phyloP scores from a whole-genome alignment of 306 rosid genomes.

The Fragaria iinumae region DNA sequence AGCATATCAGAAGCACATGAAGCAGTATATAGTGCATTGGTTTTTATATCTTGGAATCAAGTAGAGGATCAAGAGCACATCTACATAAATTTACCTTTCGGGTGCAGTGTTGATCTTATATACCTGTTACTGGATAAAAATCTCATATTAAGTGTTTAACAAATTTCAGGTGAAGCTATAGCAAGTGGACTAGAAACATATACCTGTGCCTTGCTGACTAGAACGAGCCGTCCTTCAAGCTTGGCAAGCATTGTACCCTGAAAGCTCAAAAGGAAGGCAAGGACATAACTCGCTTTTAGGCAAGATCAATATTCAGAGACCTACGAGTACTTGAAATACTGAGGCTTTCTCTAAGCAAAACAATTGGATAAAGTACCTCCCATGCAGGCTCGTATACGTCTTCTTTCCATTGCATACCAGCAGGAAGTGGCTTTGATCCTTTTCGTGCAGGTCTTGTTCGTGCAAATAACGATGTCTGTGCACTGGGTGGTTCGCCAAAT shows the following conservation, averaged over 20 bases:
- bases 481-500: not conserved
- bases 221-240: not conserved
- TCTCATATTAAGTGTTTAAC: not conserved
- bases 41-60: not conserved
- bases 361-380: conserved; percentile 11
- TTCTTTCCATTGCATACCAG: not conserved
- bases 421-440: not conserved
- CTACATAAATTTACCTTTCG: not conserved
- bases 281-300: not conserved
- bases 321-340: not conserved
- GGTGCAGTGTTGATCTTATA: not conserved
- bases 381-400: conserved; percentile 3
- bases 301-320: not conserved
- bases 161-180: not conserved
- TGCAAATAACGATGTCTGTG: not conserved
- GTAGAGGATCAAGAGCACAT: not conserved
- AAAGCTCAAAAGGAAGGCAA: not conserved
- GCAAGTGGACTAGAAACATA: not conserved
- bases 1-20: not conserved
- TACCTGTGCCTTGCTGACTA: conserved; percentile 9
- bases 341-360: not conserved
- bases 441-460: not conserved
- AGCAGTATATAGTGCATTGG: not conserved
- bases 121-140: not conserved
- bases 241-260: not conserved